Evolutionary conservation across 1,139 yeast genomes (phyloP).

Genomic region (Zygoascus sp.): DNA sequence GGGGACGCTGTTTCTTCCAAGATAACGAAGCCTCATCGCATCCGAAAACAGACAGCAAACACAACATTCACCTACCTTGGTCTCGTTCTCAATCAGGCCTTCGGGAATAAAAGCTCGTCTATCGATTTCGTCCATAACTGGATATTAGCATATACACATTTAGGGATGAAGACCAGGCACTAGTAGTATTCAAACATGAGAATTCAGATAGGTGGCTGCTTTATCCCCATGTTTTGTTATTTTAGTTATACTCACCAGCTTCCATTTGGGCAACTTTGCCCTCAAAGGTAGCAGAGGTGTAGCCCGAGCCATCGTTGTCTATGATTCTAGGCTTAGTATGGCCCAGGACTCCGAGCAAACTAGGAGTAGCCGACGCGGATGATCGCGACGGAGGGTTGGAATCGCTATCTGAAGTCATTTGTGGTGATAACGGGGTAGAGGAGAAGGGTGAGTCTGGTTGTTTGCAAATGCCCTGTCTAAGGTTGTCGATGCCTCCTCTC

Average conservation of each 20-base stretch:
- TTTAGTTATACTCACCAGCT: conserved; percentile 38
- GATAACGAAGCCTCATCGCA: background rate
- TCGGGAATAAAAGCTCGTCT: conserved; percentile 88
- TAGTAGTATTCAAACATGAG: no score
- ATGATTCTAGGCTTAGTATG: conserved; percentile 21
- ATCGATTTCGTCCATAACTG: conserved; percentile 76
- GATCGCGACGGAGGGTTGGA: conserved; percentile 10
- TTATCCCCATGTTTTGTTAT: no score
- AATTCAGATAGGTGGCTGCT: no score
- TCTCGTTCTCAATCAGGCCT: conserved; percentile 74
- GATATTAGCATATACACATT: conserved; percentile 10
- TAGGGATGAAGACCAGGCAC: background rate
- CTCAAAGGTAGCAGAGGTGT: conserved; percentile 67
- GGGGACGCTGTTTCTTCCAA: background rate
- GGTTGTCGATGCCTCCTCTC: background rate
- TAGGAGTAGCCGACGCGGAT: conserved; percentile 14
- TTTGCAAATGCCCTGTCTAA: background rate
- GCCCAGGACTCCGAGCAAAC: conserved; percentile 11
- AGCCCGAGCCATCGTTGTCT: conserved; percentile 44
- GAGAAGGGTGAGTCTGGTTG: no score
- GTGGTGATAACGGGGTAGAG: background rate
- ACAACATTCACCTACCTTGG: conserved; percentile 41
- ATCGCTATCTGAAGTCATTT: conserved; percentile 8
- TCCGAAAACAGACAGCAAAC: background rate
- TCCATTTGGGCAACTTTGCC: conserved; percentile 82